A percentile compares a stretch with the other conserved stretches of the same genome.
phyloP scores from a whole-genome alignment of 768 basidiomycete species.

The Serendipita sp. region DNA sequence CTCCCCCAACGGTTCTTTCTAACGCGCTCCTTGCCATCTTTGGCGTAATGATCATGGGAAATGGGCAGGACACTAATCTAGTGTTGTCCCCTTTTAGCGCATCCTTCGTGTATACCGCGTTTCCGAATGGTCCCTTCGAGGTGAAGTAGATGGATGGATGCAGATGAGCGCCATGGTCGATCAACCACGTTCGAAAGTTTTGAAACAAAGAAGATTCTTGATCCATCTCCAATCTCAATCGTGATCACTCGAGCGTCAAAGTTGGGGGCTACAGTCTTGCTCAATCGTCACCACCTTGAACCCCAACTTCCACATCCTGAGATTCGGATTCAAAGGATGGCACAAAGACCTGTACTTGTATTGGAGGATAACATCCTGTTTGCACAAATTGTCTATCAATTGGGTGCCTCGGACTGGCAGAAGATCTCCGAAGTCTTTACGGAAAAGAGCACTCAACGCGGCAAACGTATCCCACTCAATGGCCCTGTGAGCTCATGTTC shows the following conservation, averaged over 20 bases:
- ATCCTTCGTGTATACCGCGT: constrained; percentile 24
- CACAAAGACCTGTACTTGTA: background rate
- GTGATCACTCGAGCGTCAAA: too few relatives aligned
- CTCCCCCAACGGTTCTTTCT: constrained; percentile 22
- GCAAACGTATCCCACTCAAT: background rate
- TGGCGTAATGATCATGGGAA: constrained; percentile 48
- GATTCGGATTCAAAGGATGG: background rate
- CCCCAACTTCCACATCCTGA: background rate
- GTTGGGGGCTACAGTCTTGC: too few relatives aligned
- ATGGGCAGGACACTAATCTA: constrained; percentile 48
- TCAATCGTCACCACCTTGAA: too few relatives aligned
- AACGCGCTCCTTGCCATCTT: constrained; percentile 32
- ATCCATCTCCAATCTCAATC: too few relatives aligned
- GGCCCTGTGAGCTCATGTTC: too few relatives aligned
- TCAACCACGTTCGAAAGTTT: constrained; percentile 36
- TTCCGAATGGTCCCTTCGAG: constrained; percentile 32
- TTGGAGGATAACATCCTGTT: background rate
- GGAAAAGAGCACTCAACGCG: background rate
- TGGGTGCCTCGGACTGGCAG: background rate
- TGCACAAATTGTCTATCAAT: background rate
- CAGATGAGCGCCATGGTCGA: constrained; percentile 33
- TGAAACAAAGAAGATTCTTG: constrained; percentile 14
- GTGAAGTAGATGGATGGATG: constrained; percentile 30
- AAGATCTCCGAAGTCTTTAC: background rate
- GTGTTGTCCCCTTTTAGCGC: constrained; percentile 25